phyloP scores from a whole-genome alignment of 345 rosid genomes.

The Clarkia xantiana region DNA sequence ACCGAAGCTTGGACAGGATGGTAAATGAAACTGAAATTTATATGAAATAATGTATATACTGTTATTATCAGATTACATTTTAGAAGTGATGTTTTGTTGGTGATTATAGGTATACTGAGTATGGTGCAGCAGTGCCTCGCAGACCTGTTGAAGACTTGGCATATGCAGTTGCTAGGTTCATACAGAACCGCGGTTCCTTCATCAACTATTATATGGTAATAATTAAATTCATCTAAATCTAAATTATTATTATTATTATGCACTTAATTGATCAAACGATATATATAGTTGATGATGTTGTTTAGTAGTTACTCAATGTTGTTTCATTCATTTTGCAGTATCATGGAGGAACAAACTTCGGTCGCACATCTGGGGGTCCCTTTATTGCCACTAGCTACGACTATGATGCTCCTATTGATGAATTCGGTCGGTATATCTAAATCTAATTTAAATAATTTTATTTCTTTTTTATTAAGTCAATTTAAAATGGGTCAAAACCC shows the following conservation, averaged over 20 bases:
- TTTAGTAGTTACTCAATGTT: too few relatives aligned
- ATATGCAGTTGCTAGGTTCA: conserved; percentile 61
- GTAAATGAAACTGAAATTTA: conserved; percentile 18
- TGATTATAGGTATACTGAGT: conserved; percentile 45
- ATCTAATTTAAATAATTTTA: too few relatives aligned
- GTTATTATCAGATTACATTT: too few relatives aligned
- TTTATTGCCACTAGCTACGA: conserved; percentile 95
- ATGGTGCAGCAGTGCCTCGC: conserved; percentile 58
- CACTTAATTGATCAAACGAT: too few relatives aligned
- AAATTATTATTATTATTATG: too few relatives aligned
- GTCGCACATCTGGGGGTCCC: conserved; percentile 84
- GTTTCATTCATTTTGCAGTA: conserved; percentile 47
- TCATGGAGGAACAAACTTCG: conserved; percentile 94
- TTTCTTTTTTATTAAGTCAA: too few relatives aligned
- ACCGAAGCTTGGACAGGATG: conserved; percentile 95
- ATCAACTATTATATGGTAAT: conserved; percentile 80
- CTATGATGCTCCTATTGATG: conserved; percentile 95
- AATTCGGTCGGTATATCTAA: conserved; percentile 55
- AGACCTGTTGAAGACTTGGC: conserved; percentile 85
- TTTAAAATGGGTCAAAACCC: too few relatives aligned
- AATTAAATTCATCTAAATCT: not conserved
- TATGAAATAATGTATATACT: too few relatives aligned
- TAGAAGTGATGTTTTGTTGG: too few relatives aligned
- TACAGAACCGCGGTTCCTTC: conserved; percentile 71
- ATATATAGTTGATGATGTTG: too few relatives aligned